Evolutionary conservation across 139 green algal genomes (phyloP), one percentile per base, ranked within the genome.

Genomic region (Desmodesmus armatus): DNA sequence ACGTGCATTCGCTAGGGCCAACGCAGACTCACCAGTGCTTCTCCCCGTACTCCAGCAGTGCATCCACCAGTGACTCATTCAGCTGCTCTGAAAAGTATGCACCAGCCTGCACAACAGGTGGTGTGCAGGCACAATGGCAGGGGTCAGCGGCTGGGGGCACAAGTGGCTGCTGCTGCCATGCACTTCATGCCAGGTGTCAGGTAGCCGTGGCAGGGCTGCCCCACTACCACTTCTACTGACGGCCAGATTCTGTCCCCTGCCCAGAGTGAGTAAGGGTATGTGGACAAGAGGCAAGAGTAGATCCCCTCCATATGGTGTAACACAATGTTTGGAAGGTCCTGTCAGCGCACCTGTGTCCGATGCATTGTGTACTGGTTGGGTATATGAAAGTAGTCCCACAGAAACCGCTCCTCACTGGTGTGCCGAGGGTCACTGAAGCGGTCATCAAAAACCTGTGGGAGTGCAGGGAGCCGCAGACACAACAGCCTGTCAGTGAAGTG

Each of bases 351-450:
- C 86, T 93, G 90, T 5, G 93, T 96, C 1, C 95, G 82, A 9
- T 96, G 79, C 19, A 96, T 83, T 11, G 89, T 94, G 88, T 98
- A 98, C 85, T 98, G 95, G 27, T 91, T 85, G 0, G 90, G 88
- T 2, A 96, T 87, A 70, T 96, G 87, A 66, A 83, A 91, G 80
- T 89, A 91, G 77, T 91, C 92, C 92, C 92, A 97, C 39, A 92
- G 21, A 76, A 97, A 97, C 17, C 93, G 86, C 53, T 94, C 87
- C 1, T 83, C 83, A n/a, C 78, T 82, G 35, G 81, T 92, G 21
- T 81, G 29, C 31, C 93, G 85, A 0, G 94, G 94, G 58, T 93
- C 71, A 11, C 47, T 75, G 41, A 91, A 94, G 21, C 89, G 63
- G 33, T 73, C 77, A 62, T 83, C 77, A 62, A 83, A 83, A 6